Evolutionary conservation across 148 eudicot genomes (phyloP).

Genomic region (Suaeda aralocaspica): DNA sequence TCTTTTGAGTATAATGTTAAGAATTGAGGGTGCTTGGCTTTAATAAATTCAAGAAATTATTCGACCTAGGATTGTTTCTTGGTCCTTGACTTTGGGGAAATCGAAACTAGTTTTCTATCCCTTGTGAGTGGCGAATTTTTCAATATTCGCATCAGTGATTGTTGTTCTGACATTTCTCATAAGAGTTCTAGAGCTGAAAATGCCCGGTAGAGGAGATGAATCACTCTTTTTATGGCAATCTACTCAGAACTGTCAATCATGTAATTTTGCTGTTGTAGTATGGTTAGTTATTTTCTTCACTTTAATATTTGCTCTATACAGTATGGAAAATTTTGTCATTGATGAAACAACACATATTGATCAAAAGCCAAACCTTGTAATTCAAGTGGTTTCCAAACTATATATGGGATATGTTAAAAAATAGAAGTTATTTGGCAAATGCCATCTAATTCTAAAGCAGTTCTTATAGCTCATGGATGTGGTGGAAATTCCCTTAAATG

Average conservation of each 20-base stretch:
- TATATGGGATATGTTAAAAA: constrained; percentile 43
- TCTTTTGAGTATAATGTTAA: no score
- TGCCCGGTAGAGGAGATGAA: constrained; percentile 31
- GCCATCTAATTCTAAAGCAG: constrained; percentile 57
- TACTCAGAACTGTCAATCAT: constrained; percentile 20
- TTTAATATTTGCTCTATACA: constrained; percentile 24
- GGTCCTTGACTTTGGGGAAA: no score
- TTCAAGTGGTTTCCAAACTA: constrained; percentile 32
- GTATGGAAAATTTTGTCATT: constrained; percentile 13
- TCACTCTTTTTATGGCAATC: constrained; percentile 23
- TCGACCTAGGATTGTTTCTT: no score
- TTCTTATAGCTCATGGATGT: constrained; percentile 91
- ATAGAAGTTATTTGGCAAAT: constrained; percentile 75
- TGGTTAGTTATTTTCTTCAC: constrained; percentile 29
- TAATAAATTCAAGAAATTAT: no score
- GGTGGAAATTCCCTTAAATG: constrained; percentile 59
- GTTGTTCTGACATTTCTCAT: not conserved
- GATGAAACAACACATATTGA: constrained; percentile 27
- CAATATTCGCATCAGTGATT: no score
- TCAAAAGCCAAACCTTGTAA: constrained; percentile 24
- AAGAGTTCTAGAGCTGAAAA: constrained; percentile 8
- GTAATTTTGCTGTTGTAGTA: constrained; percentile 27
- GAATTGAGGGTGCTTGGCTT: no score
- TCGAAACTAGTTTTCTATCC: no score
- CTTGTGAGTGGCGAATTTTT: no score